Conservation (phyloP, 768 basidiomycete species). For the Mycena metata region DNA sequence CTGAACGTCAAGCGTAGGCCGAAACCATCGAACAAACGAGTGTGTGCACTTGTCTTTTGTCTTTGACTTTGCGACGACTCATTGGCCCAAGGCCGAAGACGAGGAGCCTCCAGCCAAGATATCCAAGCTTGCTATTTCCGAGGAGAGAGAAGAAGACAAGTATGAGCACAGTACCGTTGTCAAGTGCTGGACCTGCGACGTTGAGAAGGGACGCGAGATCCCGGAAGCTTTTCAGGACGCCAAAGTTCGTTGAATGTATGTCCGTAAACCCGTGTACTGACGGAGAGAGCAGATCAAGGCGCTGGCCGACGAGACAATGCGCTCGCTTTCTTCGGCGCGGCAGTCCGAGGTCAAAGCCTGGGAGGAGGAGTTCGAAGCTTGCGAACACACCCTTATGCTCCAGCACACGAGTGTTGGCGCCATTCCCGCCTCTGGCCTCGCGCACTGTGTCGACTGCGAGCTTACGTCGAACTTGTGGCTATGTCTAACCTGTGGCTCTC, state of each 20-base stretch:
- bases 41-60: conserved; percentile 54
- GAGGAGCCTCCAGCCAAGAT: conserved; percentile 91
- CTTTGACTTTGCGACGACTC: not conserved
- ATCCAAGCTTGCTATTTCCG: conserved; percentile 88
- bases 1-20: conserved; percentile 83
- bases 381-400: conserved; percentile 79
- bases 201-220: conserved; percentile 60
- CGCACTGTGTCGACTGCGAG: conserved; percentile 86
- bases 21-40: conserved; percentile 75
- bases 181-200: conserved; percentile 84
- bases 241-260: conserved; percentile 45
- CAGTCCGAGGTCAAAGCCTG: conserved; percentile 97
- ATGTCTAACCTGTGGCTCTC: conserved; percentile 89
- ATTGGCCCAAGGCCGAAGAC: conserved; percentile 68
- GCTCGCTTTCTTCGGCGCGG: conserved; percentile 88
- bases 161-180: conserved; percentile 77
- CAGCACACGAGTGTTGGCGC: conserved; percentile 58
- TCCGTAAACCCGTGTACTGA: not conserved
- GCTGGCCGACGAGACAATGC: conserved; percentile 78
- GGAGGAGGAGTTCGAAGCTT: conserved; percentile 93
- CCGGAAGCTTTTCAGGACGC: conserved; percentile 52
- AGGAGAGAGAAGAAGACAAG: conserved; percentile 91
- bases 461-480: conserved; percentile 96
- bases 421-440: conserved; percentile 74
- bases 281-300: conserved; percentile 58